Evolutionary conservation across 2,329 filamentous ascomycete genomes (phyloP), one percentile per base, ranked within the genome.

Genomic region (Metarhizium sp.): DNA sequence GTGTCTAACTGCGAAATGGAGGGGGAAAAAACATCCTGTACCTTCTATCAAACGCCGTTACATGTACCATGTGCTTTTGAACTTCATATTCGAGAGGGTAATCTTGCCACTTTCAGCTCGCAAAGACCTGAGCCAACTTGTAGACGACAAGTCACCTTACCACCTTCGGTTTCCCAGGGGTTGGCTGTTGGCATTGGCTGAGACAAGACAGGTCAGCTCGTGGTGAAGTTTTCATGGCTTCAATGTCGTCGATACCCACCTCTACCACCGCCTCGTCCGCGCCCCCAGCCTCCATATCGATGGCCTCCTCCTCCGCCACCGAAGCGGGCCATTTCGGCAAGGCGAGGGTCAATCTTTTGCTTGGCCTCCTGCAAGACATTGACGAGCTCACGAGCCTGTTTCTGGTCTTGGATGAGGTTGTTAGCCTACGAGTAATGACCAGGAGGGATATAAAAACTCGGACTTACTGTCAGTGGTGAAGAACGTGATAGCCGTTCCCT

Each of bases 391-490:
- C 94, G 92, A 75, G 94, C 92, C 84, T 94, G 89, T 79, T 92
- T 94, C 67, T 88, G 83, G 77, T 94, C 89, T 92, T 54, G 3
- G 40, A 14, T 43, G 34, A 36, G 11, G n/a, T 13, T 6, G 48
- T 51, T 38, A 51, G 53, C 53, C 36, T 25, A 25, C 25, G 25
- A 25, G 25, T 25, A 6, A 34, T 30, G 10, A 14, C 5, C 20
- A 4, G 49, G 20, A 25, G 29, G 29, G 42, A 6, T 16, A 29
- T 2, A 43, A 16, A n/a, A 20, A 30, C 6, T 30, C 6, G 4
- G 58, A 88, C 92, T 78, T 82, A 96, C 92, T 97, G 76, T 97
- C 94, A 87, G 92, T 94, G 73, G 94, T 97, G 77, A 99, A 99
- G 68, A 99, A 84, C 62, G 94, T 97, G 70, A 97, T 97, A 72